phyloP scores from a whole-genome alignment of 139 green algal species.

The Tetradesmus obliquus region DNA sequence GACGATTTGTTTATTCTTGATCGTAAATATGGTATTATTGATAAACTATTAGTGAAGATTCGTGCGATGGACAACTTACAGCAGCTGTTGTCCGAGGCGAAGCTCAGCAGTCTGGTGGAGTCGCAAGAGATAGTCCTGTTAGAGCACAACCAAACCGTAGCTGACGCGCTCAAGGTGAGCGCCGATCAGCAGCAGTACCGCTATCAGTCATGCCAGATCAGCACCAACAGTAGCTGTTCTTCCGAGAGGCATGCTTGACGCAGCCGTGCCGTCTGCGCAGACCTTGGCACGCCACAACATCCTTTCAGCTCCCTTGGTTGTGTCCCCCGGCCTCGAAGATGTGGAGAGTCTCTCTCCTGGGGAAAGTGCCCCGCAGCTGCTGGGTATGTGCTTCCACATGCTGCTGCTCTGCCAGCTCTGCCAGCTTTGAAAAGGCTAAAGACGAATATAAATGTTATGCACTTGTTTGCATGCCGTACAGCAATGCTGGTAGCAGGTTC shows the following conservation, averaged over 20 bases:
- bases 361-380: conserved; percentile 4
- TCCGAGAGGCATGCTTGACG: neutral
- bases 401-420: neutral
- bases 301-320: conserved; percentile 74
- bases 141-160: conserved; percentile 69
- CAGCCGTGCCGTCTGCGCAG: conserved; percentile 33
- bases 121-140: conserved; percentile 60
- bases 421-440: no score
- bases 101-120: neutral
- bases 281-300: conserved; percentile 70
- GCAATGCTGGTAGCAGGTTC: no score
- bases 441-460: no score
- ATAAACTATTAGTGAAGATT: neutral
- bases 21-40: neutral
- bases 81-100: conserved; percentile 42
- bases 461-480: no score
- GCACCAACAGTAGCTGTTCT: neutral
- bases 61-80: neutral
- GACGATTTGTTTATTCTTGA: neutral
- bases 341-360: conserved; percentile 38
- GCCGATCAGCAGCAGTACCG: neutral
- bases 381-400: conserved; percentile 60
- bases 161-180: conserved; percentile 56
- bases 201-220: neutral
- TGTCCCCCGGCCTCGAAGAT: conserved; percentile 69